Base-by-base conservation (phyloP, 805 yeast genomes). In the Wickerhamomyces silvicola region DNA sequence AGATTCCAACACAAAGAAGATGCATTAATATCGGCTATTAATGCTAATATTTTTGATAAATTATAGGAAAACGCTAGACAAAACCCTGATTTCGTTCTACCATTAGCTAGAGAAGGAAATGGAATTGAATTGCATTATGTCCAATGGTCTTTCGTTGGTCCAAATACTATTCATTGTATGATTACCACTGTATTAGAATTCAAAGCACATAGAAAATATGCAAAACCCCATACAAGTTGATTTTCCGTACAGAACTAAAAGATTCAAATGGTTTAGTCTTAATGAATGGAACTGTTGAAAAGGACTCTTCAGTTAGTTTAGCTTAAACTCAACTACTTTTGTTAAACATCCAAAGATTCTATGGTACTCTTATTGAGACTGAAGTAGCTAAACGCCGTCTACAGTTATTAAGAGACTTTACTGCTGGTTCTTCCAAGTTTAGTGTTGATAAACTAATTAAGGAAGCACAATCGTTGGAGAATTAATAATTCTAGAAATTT, bases 141-240 rank as follows among this genome's bases (percentile, higher is more conserved):
- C 15, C 97, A 92, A 60, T 92, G 98, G 98, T 68, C 76, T 13
- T 84, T 86, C 54, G 88, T 81, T 10, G 95, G 90, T 1, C 79
- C 83, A 11, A 47, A 75, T 25, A 88, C 97, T 3, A 67, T 84
- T 1, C 96, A 92, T 60, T 85, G 94, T 52, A 70, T 92, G 71
- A 66, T 92, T 46, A 92, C 98, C 2, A 78, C 96, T 0, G 68
- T 92, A 42, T 88, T 92, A 2, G 97, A 92, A 59, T 92, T 76
- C 59, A 87, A 90, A 56, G 68, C 87, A 18, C 96, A 90, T 52
- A 75, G 74, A 35, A 97, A 90, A 52, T 92, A 68, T 57, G 95
- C 98, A 8, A 80, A 85, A 52, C 97, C 98, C 1, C 97, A 92
- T 57, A 86, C 97, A 0, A 84, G 95, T 0, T 92, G 41, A 75